Base-by-base conservation (phyloP, 768 basidiomycete genomes). In the Suillus tomentosus region DNA sequence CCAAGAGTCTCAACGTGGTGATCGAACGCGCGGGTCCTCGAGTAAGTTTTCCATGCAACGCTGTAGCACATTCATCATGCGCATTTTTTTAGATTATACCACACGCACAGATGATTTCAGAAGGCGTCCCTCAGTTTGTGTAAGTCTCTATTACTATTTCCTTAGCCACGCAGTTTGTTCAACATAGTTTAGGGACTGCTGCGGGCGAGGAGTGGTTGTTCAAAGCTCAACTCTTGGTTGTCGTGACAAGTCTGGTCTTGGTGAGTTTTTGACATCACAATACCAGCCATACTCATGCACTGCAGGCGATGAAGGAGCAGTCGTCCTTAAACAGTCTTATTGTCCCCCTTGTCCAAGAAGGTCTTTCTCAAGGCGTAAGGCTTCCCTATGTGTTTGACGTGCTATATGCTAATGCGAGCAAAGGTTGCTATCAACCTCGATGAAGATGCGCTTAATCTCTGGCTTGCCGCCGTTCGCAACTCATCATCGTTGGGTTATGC, bases 401-500 rank as follows among this genome's bases (percentile, higher is more conserved):
- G 27, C 22, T 24, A 31, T 40, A 58, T 34, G 39, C 22, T 42
- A 55, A 17, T 17, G 55, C n/a, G 40, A 47, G 60, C 67, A 67
- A 60, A 94, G 92, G 81, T 80, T 37, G 80, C 82, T n/a, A 76
- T 83, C 42, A 82, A 90, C 66, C 81, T 96, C 27, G 94, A 96
- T 68, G 86, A 87, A 65, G 94, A 96, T 73, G 90, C 85, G 0
- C 73, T 95, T 55, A 80, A 79, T 48, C 83, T 96, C 13, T 96
- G 94, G 95, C 79, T 82, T 27, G 79, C 84, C 39, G 84, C 90
- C 1, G 77, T 95, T 43, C 82, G 87, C 56, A 91, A 92, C 70
- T 83, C 90, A 1, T 73, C 81, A 2, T 78, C 81, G 1, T 72
- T 93, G 9, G 77, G 82, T 13, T 82, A 77, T 64, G 68, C 76